Conservation (phyloP, 169 alveolate species). For the Theileria orientalis region DNA sequence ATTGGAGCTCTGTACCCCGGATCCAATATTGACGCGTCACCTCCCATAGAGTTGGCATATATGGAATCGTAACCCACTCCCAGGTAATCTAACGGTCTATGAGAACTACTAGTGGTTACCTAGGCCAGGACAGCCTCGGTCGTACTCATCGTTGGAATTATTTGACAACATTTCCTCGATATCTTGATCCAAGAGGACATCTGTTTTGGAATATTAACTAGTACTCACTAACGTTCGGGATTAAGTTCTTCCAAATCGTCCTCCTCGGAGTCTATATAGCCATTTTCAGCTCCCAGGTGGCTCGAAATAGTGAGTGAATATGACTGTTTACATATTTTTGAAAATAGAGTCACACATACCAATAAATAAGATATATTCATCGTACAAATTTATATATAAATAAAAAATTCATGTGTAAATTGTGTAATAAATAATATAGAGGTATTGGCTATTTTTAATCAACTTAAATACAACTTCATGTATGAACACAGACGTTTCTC, state of each 20-base stretch:
- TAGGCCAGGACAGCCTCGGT: slow-evolving; percentile 55
- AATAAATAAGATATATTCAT: no score
- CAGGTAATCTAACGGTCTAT: slow-evolving; percentile 44
- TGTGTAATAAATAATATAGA: no score
- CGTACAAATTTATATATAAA: no score
- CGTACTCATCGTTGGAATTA: slow-evolving; percentile 27
- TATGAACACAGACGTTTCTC: background rate
- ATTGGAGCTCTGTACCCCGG: slow-evolving; percentile 68
- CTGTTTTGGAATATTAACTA: slow-evolving; percentile 6
- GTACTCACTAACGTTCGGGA: slow-evolving; percentile 13
- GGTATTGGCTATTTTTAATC: no score
- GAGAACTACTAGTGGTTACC: slow-evolving; percentile 2
- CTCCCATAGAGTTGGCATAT: slow-evolving; percentile 49
- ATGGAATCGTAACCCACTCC: slow-evolving; percentile 68
- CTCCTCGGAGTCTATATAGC: background rate
- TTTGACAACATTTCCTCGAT: slow-evolving; percentile 24
- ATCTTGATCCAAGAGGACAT: slow-evolving; percentile 22
- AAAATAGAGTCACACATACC: background rate
- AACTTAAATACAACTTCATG: no score
- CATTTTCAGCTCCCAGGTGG: background rate
- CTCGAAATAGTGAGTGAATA: background rate
- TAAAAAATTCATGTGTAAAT: no score
- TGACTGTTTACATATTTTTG: background rate
- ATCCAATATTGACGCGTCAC: slow-evolving; percentile 53
- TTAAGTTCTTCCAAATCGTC: background rate